phyloP scores from a whole-genome alignment of 352 stramenopile genomes.

The Phytophthora rubi region DNA sequence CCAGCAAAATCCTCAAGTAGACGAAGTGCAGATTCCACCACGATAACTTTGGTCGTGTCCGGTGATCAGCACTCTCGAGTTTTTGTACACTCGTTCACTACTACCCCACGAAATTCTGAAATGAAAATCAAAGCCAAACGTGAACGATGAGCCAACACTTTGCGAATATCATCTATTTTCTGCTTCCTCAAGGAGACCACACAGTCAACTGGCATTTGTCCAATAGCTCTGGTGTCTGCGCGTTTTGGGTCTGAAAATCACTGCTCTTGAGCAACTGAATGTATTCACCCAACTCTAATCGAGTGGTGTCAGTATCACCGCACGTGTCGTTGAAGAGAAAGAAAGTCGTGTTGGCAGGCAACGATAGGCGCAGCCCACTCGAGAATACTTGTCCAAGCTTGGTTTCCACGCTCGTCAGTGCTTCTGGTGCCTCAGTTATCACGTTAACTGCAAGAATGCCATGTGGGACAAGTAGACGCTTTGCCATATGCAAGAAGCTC shows the following conservation, averaged over 20 bases:
- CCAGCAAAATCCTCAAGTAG: conserved; percentile 2
- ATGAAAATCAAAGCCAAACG: conserved; percentile 18
- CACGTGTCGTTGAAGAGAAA: conserved; percentile 44
- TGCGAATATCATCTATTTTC: conserved; percentile 4
- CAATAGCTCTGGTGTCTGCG: conserved; percentile 35
- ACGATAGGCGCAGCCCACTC: conserved; percentile 34
- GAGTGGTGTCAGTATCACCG: conserved; percentile 3
- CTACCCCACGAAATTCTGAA: conserved; percentile 4
- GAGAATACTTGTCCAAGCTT: conserved; percentile 41
- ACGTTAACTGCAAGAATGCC: conserved; percentile 69
- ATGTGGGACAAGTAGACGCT: conserved; percentile 33
- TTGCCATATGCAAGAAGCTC: conserved; percentile 41
- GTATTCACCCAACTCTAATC: conserved; percentile 10
- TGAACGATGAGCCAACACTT: conserved; percentile 10
- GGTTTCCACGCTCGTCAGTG: conserved; percentile 32
- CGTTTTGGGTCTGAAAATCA: conserved; percentile 34
- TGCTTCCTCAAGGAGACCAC: conserved; percentile 5
- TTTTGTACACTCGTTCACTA: conserved; percentile 33
- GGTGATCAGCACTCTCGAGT: conserved; percentile 30
- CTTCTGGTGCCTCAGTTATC: conserved; percentile 51
- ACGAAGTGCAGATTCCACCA: background rate
- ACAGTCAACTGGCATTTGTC: conserved; percentile 20
- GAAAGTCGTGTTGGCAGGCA: conserved; percentile 48
- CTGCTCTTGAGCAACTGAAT: conserved; percentile 18
- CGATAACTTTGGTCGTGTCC: conserved; percentile 35